Base-by-base conservation (phyloP, 108 stramenopile genomes). In the Craspedostauros australis region DNA sequence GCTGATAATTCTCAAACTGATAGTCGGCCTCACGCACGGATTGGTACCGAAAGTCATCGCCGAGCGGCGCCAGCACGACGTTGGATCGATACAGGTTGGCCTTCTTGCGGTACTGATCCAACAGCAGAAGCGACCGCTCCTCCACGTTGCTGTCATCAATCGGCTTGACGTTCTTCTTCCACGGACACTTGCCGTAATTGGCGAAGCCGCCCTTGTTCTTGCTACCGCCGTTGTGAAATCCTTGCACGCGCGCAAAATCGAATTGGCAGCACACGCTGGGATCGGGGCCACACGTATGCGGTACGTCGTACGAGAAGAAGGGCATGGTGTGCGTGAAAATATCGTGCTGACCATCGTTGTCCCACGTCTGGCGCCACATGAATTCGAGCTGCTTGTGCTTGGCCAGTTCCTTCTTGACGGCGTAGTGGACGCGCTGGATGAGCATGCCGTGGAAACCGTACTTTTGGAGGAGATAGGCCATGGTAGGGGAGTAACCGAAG, bases 381-480 rank as follows among this genome's bases (percentile, higher is more conserved):
- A 81, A 81, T 47, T 81, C 80, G 19, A 81, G 39, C 24, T 75
- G 70, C 37, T 71, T 54, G 41, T 54, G 46, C 25, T 60, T 5
- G 2, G 80, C 80, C 39, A 81, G 48, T 61, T 76, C 75, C 57
- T 81, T 81, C 55, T 81, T 81, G 55, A 81, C 47, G 26, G 75
- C 75, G 59, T 81, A 81, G 41, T 81, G 80, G 1, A 81, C 80
- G 19, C 80, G 72, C 39, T 81, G 80, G 37, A 81, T 81, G 25
- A 76, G 29, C 72, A 81, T 81, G 45, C 45, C 80, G 39, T 74
- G 19, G 44, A 81, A 76, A 3, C 51, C 64, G 46, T 73, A 64
- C 49, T 76, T 68, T 29, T 76, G 48, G 15, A 76, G 42, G 24
- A 76, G 27, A 28, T 70, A 76, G 6, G 80, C 75, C 69, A 76